Evolutionary conservation across 2,329 filamentous ascomycete species (phyloP).

Genomic region (Cytospora mali): DNA sequence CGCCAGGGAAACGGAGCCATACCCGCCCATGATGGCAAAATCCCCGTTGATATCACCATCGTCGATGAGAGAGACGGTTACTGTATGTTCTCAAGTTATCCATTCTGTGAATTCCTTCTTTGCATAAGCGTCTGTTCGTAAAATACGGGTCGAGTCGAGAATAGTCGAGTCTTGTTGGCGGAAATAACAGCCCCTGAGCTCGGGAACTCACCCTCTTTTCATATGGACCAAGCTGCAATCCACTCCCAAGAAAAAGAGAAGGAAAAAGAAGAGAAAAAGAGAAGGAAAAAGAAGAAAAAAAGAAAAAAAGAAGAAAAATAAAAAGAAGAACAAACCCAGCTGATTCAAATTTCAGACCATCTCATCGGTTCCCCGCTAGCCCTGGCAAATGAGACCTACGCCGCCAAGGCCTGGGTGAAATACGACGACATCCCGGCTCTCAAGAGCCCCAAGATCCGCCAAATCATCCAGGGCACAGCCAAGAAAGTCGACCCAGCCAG

Average conservation of each 20-base stretch:
- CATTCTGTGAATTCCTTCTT: fast-evolving
- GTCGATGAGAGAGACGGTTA: conserved; percentile 83
- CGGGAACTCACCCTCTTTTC: not conserved
- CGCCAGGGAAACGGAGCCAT: conserved; percentile 42
- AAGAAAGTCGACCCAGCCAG: conserved; percentile 58
- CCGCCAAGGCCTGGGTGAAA: conserved; percentile 69
- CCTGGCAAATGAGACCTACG: conserved; percentile 64
- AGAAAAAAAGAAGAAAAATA: too few species aligned
- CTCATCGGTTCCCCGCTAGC: conserved; percentile 76
- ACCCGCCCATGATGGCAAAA: conserved; percentile 34
- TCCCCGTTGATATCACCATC: conserved; percentile 70
- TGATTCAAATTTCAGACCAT: conserved; percentile 57
- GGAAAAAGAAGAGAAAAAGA: too few species aligned
- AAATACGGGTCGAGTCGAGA: not conserved
- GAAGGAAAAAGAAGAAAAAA: too few species aligned
- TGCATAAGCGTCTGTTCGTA: not conserved
- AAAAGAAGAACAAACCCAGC: not conserved
- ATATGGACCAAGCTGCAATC: not conserved
- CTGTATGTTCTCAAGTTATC: conserved; percentile 54
- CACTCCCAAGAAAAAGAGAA: not conserved
- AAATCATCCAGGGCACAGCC: conserved; percentile 67
- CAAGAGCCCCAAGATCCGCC: conserved; percentile 59
- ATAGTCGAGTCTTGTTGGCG: not conserved
- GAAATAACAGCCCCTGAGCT: not conserved
- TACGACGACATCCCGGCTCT: conserved; percentile 69